These are phyloP conservation scores for Lentinula lateritia DNA, from an alignment of 768 basidiomycete species.

Conservation along the genomic window DNA sequence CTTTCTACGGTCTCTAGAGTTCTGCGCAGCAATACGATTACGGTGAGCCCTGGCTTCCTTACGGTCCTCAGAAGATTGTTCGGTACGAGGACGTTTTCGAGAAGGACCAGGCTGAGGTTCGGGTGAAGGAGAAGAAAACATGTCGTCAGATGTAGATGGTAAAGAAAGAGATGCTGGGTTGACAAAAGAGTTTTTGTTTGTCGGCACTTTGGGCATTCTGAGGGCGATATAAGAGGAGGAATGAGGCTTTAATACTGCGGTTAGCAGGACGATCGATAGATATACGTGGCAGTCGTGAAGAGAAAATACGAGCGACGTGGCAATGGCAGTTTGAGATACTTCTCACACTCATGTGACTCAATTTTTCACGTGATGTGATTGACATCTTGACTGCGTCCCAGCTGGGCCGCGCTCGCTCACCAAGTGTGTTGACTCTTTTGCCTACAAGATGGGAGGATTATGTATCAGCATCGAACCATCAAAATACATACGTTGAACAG, in stretches of 20 bases:
- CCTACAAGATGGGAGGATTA: too few relatives aligned
- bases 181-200: conserved; percentile 19
- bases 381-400: too few relatives aligned
- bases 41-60: conserved; percentile 86
- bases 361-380: too few relatives aligned
- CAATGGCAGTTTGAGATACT: neutral
- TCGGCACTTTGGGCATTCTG: conserved; percentile 9
- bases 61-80: conserved; percentile 65
- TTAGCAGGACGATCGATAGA: conserved; percentile 9
- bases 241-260: conserved; percentile 7
- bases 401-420: too few relatives aligned
- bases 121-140: conserved; percentile 19
- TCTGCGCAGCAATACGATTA: conserved; percentile 91
- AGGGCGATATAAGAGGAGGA: neutral
- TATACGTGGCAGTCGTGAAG: conserved; percentile 13
- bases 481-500: too few relatives aligned
- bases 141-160: conserved; percentile 24
- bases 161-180: conserved; percentile 34
- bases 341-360: neutral
- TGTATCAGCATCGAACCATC: too few relatives aligned
- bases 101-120: conserved; percentile 39
- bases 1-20: conserved; percentile 87
- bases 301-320: neutral
- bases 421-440: too few relatives aligned
- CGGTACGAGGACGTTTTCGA: conserved; percentile 71